Conservation (phyloP, 2,329 filamentous ascomycete genomes). For the Davidsoniella neocaledoniae region DNA sequence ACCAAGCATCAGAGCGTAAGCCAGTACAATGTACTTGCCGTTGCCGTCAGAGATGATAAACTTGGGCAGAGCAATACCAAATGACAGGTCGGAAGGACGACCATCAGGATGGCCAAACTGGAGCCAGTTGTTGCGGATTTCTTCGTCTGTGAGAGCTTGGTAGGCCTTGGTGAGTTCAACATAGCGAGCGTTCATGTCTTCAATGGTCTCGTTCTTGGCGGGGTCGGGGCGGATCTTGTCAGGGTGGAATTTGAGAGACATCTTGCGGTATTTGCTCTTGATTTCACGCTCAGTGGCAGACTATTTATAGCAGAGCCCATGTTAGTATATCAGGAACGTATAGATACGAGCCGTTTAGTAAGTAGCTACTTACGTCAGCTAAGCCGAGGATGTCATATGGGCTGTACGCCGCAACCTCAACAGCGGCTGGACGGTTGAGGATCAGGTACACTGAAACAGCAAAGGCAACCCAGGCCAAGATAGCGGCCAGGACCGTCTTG, state of each 20-base stretch:
- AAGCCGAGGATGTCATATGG: constrained; percentile 89
- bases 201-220: constrained; percentile 74
- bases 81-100: constrained; percentile 84
- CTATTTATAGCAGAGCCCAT: constrained; percentile 24
- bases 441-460: constrained; percentile 88
- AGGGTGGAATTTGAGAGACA: constrained; percentile 77
- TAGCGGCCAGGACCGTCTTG: constrained; percentile 63
- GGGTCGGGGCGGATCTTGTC: constrained; percentile 79
- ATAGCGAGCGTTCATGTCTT: constrained; percentile 72
- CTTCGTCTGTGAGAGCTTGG: constrained; percentile 93
- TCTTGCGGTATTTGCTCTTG: constrained; percentile 74
- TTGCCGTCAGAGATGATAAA: constrained; percentile 87
- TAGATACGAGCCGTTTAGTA: background rate
- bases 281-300: constrained; percentile 77
- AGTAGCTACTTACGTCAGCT: constrained; percentile 43
- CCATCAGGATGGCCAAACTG: constrained; percentile 94
- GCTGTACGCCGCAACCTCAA: constrained; percentile 63
- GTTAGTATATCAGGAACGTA: background rate
- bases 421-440: constrained; percentile 26
- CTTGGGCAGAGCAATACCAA: constrained; percentile 87
- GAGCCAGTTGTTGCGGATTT: constrained; percentile 90
- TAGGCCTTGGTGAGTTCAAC: constrained; percentile 96
- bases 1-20: constrained; percentile 78
- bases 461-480: constrained; percentile 69
- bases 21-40: constrained; percentile 82